These are phyloP conservation scores for Diutina siamensis DNA, from an alignment of 1,139 yeast genomes.

Conservation along the genomic window DNA sequence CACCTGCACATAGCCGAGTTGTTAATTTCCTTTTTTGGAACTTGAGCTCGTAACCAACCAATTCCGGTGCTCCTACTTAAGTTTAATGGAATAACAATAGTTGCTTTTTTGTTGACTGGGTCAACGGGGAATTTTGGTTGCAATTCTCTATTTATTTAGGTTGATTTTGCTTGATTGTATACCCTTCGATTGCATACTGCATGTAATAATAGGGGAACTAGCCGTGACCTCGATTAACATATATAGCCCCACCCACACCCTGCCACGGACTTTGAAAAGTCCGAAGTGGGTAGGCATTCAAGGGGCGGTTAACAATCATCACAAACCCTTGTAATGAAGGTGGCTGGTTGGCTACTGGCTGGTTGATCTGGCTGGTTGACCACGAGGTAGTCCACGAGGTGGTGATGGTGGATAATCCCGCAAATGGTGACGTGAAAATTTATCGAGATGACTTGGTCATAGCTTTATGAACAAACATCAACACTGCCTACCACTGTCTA, in stretches of 20 bases:
- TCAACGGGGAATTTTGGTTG: background rate
- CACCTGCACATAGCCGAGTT: background rate
- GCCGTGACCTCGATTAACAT: background rate
- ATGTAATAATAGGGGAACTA: background rate
- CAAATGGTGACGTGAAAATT: background rate
- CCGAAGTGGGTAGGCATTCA: background rate
- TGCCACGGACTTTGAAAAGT: background rate
- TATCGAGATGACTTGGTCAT: background rate
- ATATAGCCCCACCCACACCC: too few relatives aligned
- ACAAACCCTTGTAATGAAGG: too few relatives aligned
- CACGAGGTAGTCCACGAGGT: background rate
- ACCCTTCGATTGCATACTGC: background rate
- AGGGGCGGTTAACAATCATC: too few relatives aligned
- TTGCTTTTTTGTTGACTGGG: background rate
- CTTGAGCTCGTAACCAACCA: background rate
- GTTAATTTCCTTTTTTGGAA: background rate
- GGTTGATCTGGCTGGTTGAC: background rate
- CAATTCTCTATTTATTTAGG: background rate
- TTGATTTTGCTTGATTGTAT: background rate
- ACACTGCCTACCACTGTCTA: too few relatives aligned
- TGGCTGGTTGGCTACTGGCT: too few relatives aligned
- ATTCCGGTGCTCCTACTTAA: too few relatives aligned
- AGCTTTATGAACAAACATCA: too few relatives aligned
- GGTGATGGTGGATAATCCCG: background rate
- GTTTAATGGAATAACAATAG: background rate